These are phyloP conservation scores for Leucaena leucocephala DNA, from an alignment of 306 rosid genomes.

Conservation along the genomic window DNA sequence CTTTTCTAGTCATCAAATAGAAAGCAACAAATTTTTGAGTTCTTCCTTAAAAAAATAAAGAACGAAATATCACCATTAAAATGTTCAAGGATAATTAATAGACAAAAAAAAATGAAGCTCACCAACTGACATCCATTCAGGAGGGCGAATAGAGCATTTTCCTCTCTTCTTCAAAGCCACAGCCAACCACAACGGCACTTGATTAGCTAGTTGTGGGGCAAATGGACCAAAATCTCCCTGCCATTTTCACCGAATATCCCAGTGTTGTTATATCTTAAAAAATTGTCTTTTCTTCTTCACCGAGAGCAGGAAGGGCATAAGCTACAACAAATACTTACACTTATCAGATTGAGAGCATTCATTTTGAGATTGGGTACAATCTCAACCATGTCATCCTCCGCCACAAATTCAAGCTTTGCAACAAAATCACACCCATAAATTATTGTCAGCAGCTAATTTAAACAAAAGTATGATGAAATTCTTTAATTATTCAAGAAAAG, in stretches of 20 bases:
- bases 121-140: conserved; percentile 89
- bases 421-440: conserved; percentile 1
- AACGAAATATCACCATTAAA: neutral
- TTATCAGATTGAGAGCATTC: conserved; percentile 75
- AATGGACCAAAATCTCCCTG: conserved; percentile 98
- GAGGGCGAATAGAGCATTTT: conserved; percentile 76
- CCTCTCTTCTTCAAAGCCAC: conserved; percentile 87
- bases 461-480: neutral
- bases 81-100: neutral
- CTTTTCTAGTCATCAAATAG: conserved; percentile 10
- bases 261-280: neutral
- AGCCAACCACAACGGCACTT: conserved; percentile 90
- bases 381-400: conserved; percentile 77
- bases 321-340: conserved; percentile 45
- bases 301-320: neutral
- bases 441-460: neutral
- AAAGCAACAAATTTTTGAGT: neutral
- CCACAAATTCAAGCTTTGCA: conserved; percentile 79
- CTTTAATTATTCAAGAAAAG: neutral
- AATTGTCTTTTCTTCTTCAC: neutral
- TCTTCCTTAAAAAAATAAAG: neutral
- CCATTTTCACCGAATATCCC: conserved; percentile 22
- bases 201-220: conserved; percentile 68
- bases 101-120: conserved; percentile 37
- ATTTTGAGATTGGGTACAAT: conserved; percentile 86